phyloP scores from a whole-genome alignment of 345 rosid species.

The Raphanus raphanistrum region DNA sequence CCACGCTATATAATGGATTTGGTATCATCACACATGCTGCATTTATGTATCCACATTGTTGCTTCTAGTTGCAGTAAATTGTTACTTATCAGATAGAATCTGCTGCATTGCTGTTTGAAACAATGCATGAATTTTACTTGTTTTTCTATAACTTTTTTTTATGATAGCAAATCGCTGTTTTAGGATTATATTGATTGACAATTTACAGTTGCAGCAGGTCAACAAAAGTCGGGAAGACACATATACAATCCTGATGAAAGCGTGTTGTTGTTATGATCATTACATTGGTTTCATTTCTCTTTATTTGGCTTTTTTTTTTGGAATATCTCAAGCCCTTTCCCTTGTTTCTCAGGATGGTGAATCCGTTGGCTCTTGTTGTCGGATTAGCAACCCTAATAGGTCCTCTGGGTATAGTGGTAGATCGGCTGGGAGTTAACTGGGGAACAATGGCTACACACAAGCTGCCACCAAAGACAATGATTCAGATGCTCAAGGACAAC shows the following conservation, averaged over 20 bases:
- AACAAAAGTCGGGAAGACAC: constrained; percentile 87
- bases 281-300: background rate
- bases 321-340: background rate
- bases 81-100: too few relatives aligned
- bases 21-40: background rate
- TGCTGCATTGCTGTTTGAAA: too few relatives aligned
- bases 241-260: constrained; percentile 94
- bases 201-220: constrained; percentile 52
- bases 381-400: background rate
- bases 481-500: constrained; percentile 71
- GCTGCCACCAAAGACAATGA: constrained; percentile 62
- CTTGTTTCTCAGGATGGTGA: constrained; percentile 17
- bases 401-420: constrained; percentile 8
- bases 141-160: background rate
- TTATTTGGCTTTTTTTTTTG: background rate
- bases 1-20: background rate
- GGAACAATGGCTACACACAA: constrained; percentile 77
- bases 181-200: constrained; percentile 2
- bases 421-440: constrained; percentile 83
- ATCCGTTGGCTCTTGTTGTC: background rate
- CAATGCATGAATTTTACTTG: background rate
- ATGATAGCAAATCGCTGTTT: background rate
- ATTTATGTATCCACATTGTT: too few relatives aligned
- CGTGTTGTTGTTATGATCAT: background rate
- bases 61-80: too few relatives aligned